Conservation (phyloP, 257 asterid genomes). For the Lithospermum erythrorhizon region DNA sequence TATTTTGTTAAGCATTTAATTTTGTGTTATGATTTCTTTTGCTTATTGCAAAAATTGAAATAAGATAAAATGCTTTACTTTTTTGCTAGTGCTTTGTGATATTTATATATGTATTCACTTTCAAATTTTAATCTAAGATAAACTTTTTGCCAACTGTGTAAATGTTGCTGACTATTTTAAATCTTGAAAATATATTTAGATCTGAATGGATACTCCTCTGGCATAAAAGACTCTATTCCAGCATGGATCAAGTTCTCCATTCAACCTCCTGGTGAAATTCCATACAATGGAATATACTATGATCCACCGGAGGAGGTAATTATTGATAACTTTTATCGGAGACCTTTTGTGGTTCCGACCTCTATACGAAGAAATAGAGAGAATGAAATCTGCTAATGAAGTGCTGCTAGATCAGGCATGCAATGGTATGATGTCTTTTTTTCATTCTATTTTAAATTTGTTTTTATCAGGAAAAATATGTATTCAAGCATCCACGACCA, state of each 20-base stretch:
- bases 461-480: slow-evolving; percentile 53
- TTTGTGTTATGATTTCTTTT: neutral
- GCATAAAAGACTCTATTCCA: slow-evolving; percentile 92
- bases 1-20: too few species aligned
- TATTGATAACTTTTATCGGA: neutral
- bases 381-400: neutral
- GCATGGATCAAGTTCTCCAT: slow-evolving; percentile 96
- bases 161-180: slow-evolving; percentile 8
- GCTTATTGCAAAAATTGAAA: neutral
- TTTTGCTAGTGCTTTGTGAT: neutral
- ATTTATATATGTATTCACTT: neutral
- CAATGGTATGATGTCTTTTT: neutral
- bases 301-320: slow-evolving; percentile 97
- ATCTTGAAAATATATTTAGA: slow-evolving; percentile 34
- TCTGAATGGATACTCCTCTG: slow-evolving; percentile 96
- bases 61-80: neutral
- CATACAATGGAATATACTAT: slow-evolving; percentile 84
- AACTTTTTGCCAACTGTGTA: neutral
- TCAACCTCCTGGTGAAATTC: slow-evolving; percentile 95
- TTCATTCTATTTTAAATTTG: slow-evolving; percentile 9
- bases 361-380: neutral
- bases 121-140: neutral
- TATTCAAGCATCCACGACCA: slow-evolving; percentile 82
- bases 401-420: neutral
- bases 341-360: neutral